phyloP scores from a whole-genome alignment of 306 rosid species.

The Arachis stenosperma region DNA sequence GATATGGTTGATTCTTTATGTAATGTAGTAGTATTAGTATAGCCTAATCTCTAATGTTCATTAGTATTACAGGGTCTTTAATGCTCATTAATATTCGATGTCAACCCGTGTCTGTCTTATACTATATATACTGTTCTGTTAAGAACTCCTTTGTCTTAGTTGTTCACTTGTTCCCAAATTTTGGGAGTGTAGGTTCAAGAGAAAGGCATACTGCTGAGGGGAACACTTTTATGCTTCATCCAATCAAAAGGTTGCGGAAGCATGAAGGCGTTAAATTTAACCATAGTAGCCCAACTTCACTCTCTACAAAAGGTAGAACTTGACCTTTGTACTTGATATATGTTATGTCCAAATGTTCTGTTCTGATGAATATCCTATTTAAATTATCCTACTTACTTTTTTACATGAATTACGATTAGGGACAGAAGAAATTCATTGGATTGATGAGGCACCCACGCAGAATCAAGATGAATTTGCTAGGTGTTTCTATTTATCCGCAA shows the following conservation, averaged over 20 bases:
- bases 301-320: conserved; percentile 52
- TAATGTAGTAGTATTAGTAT: conserved; percentile 8
- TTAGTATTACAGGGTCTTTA: conserved; percentile 4
- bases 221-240: conserved; percentile 47
- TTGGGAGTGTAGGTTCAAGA: conserved; percentile 55
- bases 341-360: conserved; percentile 31
- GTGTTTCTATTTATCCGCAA: conserved; percentile 46
- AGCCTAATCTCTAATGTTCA: background rate
- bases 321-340: conserved; percentile 32
- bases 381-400: conserved; percentile 22
- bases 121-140: conserved; percentile 6
- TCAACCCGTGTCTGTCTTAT: background rate
- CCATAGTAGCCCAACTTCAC: conserved; percentile 45
- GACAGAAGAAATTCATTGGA: conserved; percentile 58
- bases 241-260: conserved; percentile 55
- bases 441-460: conserved; percentile 56
- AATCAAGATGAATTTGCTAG: conserved; percentile 75
- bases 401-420: conserved; percentile 48
- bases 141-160: conserved; percentile 20
- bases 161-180: conserved; percentile 32
- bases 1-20: conserved; percentile 23
- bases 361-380: conserved; percentile 20
- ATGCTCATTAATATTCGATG: conserved; percentile 20
- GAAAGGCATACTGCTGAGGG: conserved; percentile 46
- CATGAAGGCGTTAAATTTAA: conserved; percentile 50